These are phyloP conservation scores for Diaporthe vexans DNA, from an alignment of 2,329 filamentous ascomycete genomes.

Conservation along the genomic window DNA sequence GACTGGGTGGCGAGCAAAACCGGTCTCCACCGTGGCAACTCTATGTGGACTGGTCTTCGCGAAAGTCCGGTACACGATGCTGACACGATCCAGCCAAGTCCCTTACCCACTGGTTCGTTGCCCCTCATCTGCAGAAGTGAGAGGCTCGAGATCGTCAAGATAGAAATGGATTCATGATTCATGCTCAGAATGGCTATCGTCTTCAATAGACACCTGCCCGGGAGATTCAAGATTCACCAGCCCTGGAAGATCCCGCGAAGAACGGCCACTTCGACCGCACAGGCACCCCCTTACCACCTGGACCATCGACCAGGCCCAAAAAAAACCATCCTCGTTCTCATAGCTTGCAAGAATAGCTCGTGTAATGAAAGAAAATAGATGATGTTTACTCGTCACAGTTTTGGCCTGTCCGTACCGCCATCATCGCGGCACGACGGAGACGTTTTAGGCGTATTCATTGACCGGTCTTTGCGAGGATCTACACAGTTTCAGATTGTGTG, in stretches of 20 bases:
- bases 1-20: not conserved
- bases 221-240: too few relatives aligned
- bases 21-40: constrained; percentile 1
- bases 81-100: not conserved
- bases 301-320: too few relatives aligned
- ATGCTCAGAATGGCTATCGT: too few relatives aligned
- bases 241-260: too few relatives aligned
- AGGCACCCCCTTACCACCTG: not conserved
- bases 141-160: not conserved
- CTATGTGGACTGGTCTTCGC: not conserved
- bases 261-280: not conserved
- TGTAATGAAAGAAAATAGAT: too few relatives aligned
- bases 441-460: too few relatives aligned
- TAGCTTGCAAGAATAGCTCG: too few relatives aligned
- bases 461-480: not conserved
- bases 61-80: not conserved
- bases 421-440: not conserved
- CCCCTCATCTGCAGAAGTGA: not conserved
- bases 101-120: not conserved
- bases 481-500: not conserved
- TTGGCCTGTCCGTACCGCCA: not conserved
- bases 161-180: too few relatives aligned
- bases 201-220: not conserved
- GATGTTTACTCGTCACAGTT: not conserved
- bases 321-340: too few relatives aligned